Evolutionary conservation across 2,329 filamentous ascomycete species (phyloP), one percentile per base, ranked within the genome.

Genomic region (Rutstroemia sp.): DNA sequence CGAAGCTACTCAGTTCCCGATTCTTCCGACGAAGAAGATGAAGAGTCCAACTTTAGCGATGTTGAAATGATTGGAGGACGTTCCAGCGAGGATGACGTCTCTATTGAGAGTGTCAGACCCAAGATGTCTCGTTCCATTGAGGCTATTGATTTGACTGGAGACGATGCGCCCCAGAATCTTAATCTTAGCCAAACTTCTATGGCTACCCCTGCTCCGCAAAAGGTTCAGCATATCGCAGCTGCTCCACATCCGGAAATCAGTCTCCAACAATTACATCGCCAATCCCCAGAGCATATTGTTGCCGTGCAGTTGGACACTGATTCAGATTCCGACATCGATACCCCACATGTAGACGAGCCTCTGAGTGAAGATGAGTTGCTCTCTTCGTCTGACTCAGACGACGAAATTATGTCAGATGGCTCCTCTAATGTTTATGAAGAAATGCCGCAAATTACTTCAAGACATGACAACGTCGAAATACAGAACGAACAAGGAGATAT

Each of bases 131-230:
- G 61, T 19, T 48, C 57, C 25, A 53, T 61, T 34, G 55, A 62
- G 38, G 46, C 62, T 12, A 69, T 69, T 27, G 68, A 69, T 51
- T 61, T 68, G 37, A 70, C 67, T n/a, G 44, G 61, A 49, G 62
- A 69, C 45, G 67, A 69, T 39, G 63, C 61, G 58, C 62, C 49
- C 41, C 48, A 6, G 41, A 53, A 6, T 44, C 56, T 39, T 23
- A 44, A n/a, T 10, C 1, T 45, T 18, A 14, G 18, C 14, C 16
- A 34, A 27, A 51, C 25, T 6, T 21, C 42, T 9, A 23, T 21
- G 7, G 14, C 44, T 6, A 10, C 44, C 25, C 25, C 19, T 23
- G 44, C 16, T 14, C 21, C n/a, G 21, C n/a, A 12, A 44, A 44
- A 18, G 41, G 41, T 19, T 19, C 39, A 42, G 39, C 16, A 42